Base-by-base conservation (phyloP, 805 yeast genomes). In the Yamadazyma sp. region DNA sequence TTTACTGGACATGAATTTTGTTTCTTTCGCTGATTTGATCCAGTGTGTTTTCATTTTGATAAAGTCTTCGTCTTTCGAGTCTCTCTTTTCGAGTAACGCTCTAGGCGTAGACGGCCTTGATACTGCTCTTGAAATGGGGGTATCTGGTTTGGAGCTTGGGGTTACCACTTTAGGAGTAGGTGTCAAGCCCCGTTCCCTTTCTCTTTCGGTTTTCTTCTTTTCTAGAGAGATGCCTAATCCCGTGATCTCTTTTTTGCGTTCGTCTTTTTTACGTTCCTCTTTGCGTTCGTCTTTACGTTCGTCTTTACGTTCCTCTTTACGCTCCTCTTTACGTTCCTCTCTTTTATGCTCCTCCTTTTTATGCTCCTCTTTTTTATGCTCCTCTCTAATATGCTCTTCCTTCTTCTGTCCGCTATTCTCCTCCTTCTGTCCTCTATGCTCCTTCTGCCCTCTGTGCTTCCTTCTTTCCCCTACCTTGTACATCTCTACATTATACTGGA, bases 1-100 rank as follows among this genome's bases (percentile, higher is more conserved):
- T 5, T 44, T 40, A n/a, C 43, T 24, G 8, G 44, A 29, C 28
- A 46, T 40, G 46, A 42, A 34, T 31, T 44, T 29, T 35, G 28
- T 32, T 43, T 48, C 50, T 33, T 49, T 52, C 3, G 60, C 59
- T 12, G 48, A 28, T 25, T 49, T 49, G 14, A 49, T 32, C 54
- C 58, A 55, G 32, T 47, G 41, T 6, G 46, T 50, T 36, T 53
- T 54, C 26, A 18, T 25, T 29, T 30, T 39, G 29, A 34, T 33
- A 18, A 22, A 36, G 22, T 36, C 40, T 15, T 22, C 35, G 12
- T 35, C 28, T n/a, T 19, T 12, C n/a, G n/a, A n/a, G 11, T 30
- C 25, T 6, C 12, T 19, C 6, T 21, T 25, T 25, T 25, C 28
- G 16, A 14, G 12, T 25, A 13, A 14, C 8, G 8, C 16, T 13